Conservation (phyloP, 192 early-diverging fungal species). For the Mortierella hygrophila region DNA sequence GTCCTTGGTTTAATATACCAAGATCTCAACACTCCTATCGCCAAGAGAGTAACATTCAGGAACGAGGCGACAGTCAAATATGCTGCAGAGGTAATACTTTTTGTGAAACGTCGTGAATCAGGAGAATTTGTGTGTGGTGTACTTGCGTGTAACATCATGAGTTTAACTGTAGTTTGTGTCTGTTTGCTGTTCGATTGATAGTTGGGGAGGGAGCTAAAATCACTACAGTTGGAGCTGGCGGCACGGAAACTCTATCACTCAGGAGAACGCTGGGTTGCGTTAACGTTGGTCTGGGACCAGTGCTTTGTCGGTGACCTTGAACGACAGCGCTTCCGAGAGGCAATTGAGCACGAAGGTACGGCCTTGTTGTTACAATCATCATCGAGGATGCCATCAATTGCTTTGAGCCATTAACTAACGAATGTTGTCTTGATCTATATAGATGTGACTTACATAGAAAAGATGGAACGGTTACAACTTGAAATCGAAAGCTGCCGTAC, state of each 20-base stretch:
- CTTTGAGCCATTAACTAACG: not conserved
- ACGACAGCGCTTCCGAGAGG: slow-evolving; percentile 53
- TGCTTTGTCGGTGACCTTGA: slow-evolving; percentile 59
- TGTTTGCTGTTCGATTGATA: slow-evolving; percentile 5
- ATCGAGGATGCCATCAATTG: no score
- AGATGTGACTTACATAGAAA: slow-evolving; percentile 30
- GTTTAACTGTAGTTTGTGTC: not conserved
- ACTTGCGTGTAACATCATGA: not conserved
- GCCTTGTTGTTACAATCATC: not conserved
- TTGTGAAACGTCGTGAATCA: not conserved
- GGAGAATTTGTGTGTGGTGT: not conserved
- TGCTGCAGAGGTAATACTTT: slow-evolving; percentile 41
- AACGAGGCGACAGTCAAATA: slow-evolving; percentile 48
- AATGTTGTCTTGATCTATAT: not conserved
- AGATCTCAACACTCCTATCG: slow-evolving; percentile 18
- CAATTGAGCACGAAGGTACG: slow-evolving; percentile 56
- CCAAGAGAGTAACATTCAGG: slow-evolving; percentile 29
- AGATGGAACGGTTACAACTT: slow-evolving; percentile 47
- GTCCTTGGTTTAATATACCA: slow-evolving; percentile 47
- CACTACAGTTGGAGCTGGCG: slow-evolving; percentile 33
- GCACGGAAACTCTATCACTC: slow-evolving; percentile 40
- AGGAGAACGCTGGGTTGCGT: slow-evolving; percentile 36
- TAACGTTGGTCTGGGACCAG: slow-evolving; percentile 58
- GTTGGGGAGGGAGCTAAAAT: slow-evolving; percentile 48
- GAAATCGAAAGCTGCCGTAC: slow-evolving; percentile 30